Evolutionary conservation across 1,284 basidiomycete genomes (phyloP), one percentile per base, ranked within the genome.

Genomic region (Sporisorium iseilematis-ciliati): DNA sequence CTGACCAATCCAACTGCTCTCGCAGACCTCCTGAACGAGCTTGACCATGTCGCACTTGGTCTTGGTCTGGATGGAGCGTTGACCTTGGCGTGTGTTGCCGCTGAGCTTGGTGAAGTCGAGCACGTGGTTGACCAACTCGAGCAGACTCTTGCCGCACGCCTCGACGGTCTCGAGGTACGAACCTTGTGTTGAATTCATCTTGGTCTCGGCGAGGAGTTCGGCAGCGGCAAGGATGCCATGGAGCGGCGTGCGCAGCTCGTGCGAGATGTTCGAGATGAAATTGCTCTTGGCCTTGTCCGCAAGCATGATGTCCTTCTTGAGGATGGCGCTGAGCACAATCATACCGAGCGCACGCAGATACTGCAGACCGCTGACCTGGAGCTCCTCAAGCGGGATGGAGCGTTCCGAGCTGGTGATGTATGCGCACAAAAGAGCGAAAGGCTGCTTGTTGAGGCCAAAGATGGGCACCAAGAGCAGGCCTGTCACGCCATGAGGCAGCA

Each of bases 101-200:
- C 92, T 95, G 21, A 97, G 89, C 84, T 97, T 97, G 38, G 95
- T 97, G 83, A 96, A 97, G 85, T 97, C 95, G 40, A 98, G 88
- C 7, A 98, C 95, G 81, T 98, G 95, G 83, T 97, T 97, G 64
- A 98, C 95, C 0, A 88, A 87, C 75, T 89, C 88, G 57, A 88
- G 86, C 26, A 89, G 82, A 38, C 87, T 87, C 56, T 87, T 87
- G 16, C 87, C 87, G 56, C 83, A 84, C 16, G 83, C 82, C 46
- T 83, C 82, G 25, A 84, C 80, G 0, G 93, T 95, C 81, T 93
- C 91, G 59, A 97, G 87, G 86, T 95, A 97, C 0, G 94, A 94
- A 4, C 88, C 86, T 84, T 98, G 95, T 23, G 91, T 91, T 46
- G 91, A 89, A 80, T 91, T 92, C 45, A 98, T 87, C 26, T 89